Percentiles rank a stretch among this genome's conserved stretches.
phyloP scores from a whole-genome alignment of 768 basidiomycete genomes.

The Vararia minispora region DNA sequence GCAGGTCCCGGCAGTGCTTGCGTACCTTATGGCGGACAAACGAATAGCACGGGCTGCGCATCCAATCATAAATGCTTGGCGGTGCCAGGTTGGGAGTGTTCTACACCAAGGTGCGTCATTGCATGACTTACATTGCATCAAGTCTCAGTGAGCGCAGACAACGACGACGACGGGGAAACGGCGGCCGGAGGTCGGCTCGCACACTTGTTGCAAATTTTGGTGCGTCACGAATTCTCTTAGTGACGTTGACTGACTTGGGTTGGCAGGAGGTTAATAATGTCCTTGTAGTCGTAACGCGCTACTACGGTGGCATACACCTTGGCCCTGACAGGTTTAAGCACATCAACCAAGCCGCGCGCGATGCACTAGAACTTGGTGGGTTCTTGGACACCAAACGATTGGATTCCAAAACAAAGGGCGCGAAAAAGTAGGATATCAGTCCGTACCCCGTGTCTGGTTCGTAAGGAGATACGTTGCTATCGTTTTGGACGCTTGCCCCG shows the following conservation, averaged over 20 bases:
- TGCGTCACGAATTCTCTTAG: background rate
- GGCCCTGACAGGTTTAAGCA: conserved; percentile 86
- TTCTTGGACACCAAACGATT: conserved; percentile 45
- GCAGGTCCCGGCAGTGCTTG: conserved; percentile 38
- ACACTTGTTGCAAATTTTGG: conserved; percentile 47
- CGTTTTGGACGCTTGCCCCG: conserved; percentile 7
- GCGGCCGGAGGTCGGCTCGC: conserved; percentile 87
- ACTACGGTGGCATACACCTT: conserved; percentile 86
- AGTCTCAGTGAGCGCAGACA: conserved; percentile 42
- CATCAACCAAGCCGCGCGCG: conserved; percentile 91
- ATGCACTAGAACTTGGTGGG: conserved; percentile 80
- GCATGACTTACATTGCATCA: background rate
- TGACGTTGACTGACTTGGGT: background rate
- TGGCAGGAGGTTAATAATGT: conserved; percentile 70
- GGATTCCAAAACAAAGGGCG: background rate
- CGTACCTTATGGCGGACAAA: conserved; percentile 22
- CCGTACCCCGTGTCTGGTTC: too few relatives aligned
- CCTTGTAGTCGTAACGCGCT: conserved; percentile 85
- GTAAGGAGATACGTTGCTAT: background rate
- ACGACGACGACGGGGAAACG: conserved; percentile 91
- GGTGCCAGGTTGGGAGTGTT: conserved; percentile 18
- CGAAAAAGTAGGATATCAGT: background rate
- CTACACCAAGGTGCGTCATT: conserved; percentile 20
- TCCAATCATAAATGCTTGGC: conserved; percentile 25
- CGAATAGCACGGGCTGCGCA: conserved; percentile 24